Evolutionary conservation across 139 green algal species (phyloP), one percentile per base, ranked within the genome.

Genomic region (Picochlorum sp.): DNA sequence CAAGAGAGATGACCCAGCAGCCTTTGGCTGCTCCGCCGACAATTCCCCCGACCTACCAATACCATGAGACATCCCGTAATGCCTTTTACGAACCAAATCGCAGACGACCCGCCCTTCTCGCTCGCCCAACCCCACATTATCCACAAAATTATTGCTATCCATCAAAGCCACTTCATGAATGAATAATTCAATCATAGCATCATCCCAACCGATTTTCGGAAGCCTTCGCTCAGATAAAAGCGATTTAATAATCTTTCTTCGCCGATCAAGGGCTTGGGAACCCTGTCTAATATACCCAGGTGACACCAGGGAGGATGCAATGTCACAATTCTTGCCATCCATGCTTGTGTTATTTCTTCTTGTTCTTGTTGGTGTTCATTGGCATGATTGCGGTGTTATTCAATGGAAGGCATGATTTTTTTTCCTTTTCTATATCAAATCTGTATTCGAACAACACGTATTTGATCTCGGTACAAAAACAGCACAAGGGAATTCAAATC

Each of bases 61-160:
- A 58, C 92, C 92, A 61, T 98, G 92, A 1, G 88, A 83, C 10
- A 98, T 68, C n/a, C 80, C 57, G 62, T 73, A 92, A 72, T 97
- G 78, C 4, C 90, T 62, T 9, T 70, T 60, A 0, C 68, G 57
- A 51, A 98, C 92, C 14, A 97, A 65, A 14, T 75, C 64, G 62
- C 81, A 87, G 5, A 78, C 83, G 15, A 97, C 78, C 0, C 92
- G 64, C 2, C 78, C 92, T 79, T 98, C 92, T 1, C 92, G 78
- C 80, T 98, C 92, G 4, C 92, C 93, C 45, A 97, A 77, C 1
- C 93, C 93, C 45, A 92, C 86, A 34, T 88, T 89, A 59, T 73
- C 84, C 5, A 83, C n/a, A 72, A 98, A 98, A 69, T 95, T 98
- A 79, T 98, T 98, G 65, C 72, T 88, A 83, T 98, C 92, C 92